A percentile compares a stretch with the other conserved stretches of the same genome.
Conservation (phyloP, 306 rosid species). For the Hylodesmum podocarpum region DNA sequence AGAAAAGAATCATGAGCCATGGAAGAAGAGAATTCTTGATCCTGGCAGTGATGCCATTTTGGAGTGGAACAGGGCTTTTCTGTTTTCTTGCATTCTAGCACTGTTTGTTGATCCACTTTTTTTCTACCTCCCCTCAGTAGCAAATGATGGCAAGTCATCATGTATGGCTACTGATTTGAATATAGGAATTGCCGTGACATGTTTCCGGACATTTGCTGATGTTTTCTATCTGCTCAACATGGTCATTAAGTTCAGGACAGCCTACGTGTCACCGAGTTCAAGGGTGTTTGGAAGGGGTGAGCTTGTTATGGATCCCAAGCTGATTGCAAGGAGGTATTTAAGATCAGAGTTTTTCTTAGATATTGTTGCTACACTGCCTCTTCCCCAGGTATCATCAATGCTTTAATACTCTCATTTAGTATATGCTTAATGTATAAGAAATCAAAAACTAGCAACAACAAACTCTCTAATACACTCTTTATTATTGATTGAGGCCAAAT, state of each 20-base stretch:
- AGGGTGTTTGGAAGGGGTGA: slow-evolving; percentile 94
- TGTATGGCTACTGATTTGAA: slow-evolving; percentile 78
- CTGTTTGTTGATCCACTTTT: slow-evolving; percentile 87
- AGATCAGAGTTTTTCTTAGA: slow-evolving; percentile 75
- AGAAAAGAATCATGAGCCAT: slow-evolving; percentile 48
- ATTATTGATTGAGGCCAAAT: no score
- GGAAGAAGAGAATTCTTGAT: slow-evolving; percentile 65
- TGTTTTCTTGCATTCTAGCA: slow-evolving; percentile 66
- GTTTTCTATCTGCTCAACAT: slow-evolving; percentile 67
- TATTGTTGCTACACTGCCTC: slow-evolving; percentile 79
- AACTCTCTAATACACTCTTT: no score
- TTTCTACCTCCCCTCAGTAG: slow-evolving; percentile 74
- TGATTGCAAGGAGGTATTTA: slow-evolving; percentile 66
- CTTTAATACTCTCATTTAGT: background rate
- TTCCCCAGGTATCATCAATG: slow-evolving; percentile 75
- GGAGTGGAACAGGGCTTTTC: slow-evolving; percentile 77
- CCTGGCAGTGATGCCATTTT: slow-evolving; percentile 76
- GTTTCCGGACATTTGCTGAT: slow-evolving; percentile 82
- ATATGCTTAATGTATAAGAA: background rate
- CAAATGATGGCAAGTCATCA: slow-evolving; percentile 38
- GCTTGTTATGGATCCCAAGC: slow-evolving; percentile 69
- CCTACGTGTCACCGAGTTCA: slow-evolving; percentile 78
- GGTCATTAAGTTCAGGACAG: slow-evolving; percentile 75
- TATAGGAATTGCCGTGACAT: slow-evolving; percentile 68
- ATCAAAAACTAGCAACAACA: background rate